These are phyloP conservation scores for Alternaria conjuncta DNA, from an alignment of 2,329 filamentous ascomycete genomes.

Conservation along the genomic window DNA sequence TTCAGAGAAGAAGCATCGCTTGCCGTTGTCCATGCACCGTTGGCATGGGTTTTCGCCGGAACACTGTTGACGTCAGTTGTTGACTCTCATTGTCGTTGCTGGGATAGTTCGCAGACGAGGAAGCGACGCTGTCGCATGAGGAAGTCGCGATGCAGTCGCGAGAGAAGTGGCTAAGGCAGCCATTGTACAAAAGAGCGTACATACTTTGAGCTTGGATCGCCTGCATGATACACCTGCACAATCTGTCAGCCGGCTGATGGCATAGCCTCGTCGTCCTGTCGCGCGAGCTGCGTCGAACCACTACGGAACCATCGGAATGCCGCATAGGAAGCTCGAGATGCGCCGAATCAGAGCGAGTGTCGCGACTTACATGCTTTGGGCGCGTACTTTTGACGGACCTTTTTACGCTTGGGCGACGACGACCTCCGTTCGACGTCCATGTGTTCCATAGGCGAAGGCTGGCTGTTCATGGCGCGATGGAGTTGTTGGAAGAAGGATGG, in stretches of 20 bases:
- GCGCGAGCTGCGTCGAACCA: slow-evolving; percentile 7
- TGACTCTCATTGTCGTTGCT: neutral
- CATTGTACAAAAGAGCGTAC: neutral
- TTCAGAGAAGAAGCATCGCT: slow-evolving; percentile 48
- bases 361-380: slow-evolving; percentile 43
- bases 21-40: slow-evolving; percentile 43
- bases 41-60: slow-evolving; percentile 46
- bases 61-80: slow-evolving; percentile 28
- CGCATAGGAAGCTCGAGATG: slow-evolving; percentile 2
- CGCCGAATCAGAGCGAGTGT: neutral
- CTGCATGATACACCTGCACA: slow-evolving; percentile 42
- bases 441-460: slow-evolving; percentile 18
- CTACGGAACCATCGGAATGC: slow-evolving; percentile 39
- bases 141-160: neutral
- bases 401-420: slow-evolving; percentile 45
- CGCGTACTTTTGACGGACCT: slow-evolving; percentile 45
- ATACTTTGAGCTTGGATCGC: slow-evolving; percentile 46
- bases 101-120: neutral
- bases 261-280: neutral
- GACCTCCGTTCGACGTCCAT: slow-evolving; percentile 30
- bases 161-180: neutral
- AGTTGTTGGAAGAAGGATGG: slow-evolving; percentile 22
- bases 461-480: slow-evolving; percentile 34
- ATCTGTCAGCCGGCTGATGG: slow-evolving; percentile 16
- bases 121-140: neutral